Base-by-base conservation (phyloP, 768 basidiomycete species). In the Phallus indusiatus region DNA sequence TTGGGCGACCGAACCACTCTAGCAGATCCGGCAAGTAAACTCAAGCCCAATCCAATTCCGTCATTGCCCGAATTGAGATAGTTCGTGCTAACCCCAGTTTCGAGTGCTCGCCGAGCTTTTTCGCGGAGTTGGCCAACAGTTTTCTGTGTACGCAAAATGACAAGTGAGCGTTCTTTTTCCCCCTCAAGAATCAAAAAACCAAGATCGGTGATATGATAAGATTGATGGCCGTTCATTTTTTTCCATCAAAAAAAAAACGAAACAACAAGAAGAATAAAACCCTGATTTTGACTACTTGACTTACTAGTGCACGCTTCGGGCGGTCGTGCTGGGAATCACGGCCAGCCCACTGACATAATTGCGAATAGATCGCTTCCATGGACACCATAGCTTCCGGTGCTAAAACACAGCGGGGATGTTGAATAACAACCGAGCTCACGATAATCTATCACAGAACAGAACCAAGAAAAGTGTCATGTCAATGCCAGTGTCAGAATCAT, bases 341-440 rank as follows among this genome's bases (percentile, higher is more conserved):
- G 58, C 79, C 73, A 22, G 86, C 65, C 68, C 86, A 84, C 60
- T 81, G 81, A 61, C 82, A 78, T 1, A 81, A 66, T 53, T 81
- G 74, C 50, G 70, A 70, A 64, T 88, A 82, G 34, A 88, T 67
- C 2, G 81, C 83, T 47, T 79, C 72, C 51, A 90, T 70, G 0
- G 86, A 71, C 1, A 75, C 70, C 54, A 55, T 55, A 17, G 54
- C 54, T 17, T 55, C 54, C 17, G 24, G n/a, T 4, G 34, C 54
- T 16, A 55, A 35, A n/a, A 47, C 54, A 24, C 54, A 35, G 28
- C 54, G 42, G 14, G 54, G 36, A 46, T 55, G 54, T 55, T 46
- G 36, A 17, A 55, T 55, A 14, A 46, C 54, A 18, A 55, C 42
- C 2, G 54, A 55, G 5, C 17, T 46, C 12, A 55, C 35, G n/a